Evolutionary conservation across 805 yeast species (phyloP).

Genomic region (Pichia thaimueangensis): DNA sequence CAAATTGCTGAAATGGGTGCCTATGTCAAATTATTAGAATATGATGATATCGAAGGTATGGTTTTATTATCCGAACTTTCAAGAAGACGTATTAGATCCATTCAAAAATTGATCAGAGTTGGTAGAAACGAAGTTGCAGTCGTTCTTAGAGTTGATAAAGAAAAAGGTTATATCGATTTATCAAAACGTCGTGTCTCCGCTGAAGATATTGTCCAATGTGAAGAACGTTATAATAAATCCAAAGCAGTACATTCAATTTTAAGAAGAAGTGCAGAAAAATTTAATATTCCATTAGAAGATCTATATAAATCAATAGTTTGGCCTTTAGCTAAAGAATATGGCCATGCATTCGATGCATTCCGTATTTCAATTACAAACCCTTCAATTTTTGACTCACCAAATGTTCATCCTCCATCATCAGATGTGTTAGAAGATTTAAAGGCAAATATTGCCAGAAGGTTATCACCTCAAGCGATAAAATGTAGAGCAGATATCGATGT

Average conservation of each 20-base stretch:
- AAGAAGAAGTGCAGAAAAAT: slow-evolving; percentile 97
- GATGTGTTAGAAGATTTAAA: slow-evolving; percentile 81
- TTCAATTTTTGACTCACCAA: slow-evolving; percentile 65
- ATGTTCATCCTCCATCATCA: slow-evolving; percentile 56
- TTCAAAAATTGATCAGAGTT: slow-evolving; percentile 94
- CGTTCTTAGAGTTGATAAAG: slow-evolving; percentile 95
- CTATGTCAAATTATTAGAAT: slow-evolving; percentile 89
- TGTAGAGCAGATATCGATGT: slow-evolving; percentile 98
- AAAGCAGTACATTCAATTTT: slow-evolving; percentile 97
- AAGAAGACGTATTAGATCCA: slow-evolving; percentile 97
- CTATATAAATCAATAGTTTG: slow-evolving; percentile 89
- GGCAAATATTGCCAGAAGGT: slow-evolving; percentile 81
- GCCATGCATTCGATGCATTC: slow-evolving; percentile 97
- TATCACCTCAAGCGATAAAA: slow-evolving; percentile 97
- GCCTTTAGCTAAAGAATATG: slow-evolving; percentile 93
- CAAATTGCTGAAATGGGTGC: slow-evolving; percentile 99
- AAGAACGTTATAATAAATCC: slow-evolving; percentile 93
- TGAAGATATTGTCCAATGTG: slow-evolving; percentile 95
- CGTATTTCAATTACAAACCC: slow-evolving; percentile 92
- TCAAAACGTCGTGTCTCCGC: slow-evolving; percentile 97
- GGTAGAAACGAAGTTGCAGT: slow-evolving; percentile 98
- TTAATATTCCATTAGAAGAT: slow-evolving; percentile 76
- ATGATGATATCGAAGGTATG: slow-evolving; percentile 99
- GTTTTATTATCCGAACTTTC: slow-evolving; percentile 91
- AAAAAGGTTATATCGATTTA: slow-evolving; percentile 95